These are phyloP conservation scores for Euphorbia pulcherrima DNA, from an alignment of 345 rosid genomes.

Conservation along the genomic window DNA sequence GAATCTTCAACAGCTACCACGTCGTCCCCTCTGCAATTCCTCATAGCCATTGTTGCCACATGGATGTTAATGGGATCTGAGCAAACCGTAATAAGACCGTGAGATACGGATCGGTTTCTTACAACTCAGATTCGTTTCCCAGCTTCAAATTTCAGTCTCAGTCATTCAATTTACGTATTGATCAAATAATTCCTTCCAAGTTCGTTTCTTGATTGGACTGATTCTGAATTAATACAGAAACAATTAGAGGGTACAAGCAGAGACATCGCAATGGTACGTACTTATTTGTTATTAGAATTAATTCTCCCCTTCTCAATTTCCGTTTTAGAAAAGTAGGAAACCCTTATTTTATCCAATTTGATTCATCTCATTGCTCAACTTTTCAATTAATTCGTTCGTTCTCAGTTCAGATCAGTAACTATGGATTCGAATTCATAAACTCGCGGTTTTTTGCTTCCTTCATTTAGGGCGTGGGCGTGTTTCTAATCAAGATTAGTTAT, in stretches of 20 bases:
- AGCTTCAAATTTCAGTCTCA: background rate
- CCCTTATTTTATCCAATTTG: conserved; percentile 2
- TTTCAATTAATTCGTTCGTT: background rate
- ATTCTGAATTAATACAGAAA: background rate
- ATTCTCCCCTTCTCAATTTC: background rate
- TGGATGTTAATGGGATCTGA: too few relatives aligned
- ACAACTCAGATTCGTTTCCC: background rate
- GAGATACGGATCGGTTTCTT: conserved; percentile 15
- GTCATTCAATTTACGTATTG: background rate
- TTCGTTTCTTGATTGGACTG: background rate
- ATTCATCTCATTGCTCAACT: background rate
- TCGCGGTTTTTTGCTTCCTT: background rate
- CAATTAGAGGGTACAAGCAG: background rate
- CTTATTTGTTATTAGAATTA: background rate
- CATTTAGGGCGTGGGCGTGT: background rate
- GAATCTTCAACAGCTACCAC: too few relatives aligned
- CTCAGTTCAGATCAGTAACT: background rate
- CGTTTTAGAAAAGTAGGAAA: background rate
- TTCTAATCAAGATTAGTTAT: background rate
- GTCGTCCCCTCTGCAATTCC: too few relatives aligned
- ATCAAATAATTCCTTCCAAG: background rate
- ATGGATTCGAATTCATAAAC: background rate
- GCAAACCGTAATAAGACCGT: too few relatives aligned
- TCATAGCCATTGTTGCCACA: too few relatives aligned
- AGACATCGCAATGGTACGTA: conserved; percentile 3